phyloP scores from a whole-genome alignment of 2,329 filamentous ascomycete genomes.

The Colletotrichum cuscutae region DNA sequence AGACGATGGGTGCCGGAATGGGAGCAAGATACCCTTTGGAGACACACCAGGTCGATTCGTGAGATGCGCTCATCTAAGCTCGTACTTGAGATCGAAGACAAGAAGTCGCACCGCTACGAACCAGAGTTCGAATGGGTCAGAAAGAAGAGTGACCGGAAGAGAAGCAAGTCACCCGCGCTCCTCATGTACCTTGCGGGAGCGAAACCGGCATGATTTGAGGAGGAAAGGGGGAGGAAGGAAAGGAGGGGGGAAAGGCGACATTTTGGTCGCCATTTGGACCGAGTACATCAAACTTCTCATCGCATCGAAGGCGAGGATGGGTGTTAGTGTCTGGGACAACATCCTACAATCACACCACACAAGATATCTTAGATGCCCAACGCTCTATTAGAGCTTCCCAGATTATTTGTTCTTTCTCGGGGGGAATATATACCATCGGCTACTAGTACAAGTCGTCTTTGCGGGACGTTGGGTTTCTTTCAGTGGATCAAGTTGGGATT shows the following conservation, averaged over 20 bases:
- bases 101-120: constrained; percentile 52
- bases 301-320: neutral
- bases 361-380: neutral
- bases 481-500: constrained; percentile 11
- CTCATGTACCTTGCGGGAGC: constrained; percentile 68
- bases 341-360: neutral
- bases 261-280: neutral
- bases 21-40: constrained; percentile 78
- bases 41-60: constrained; percentile 74
- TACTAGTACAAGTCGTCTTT: neutral
- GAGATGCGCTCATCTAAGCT: constrained; percentile 59
- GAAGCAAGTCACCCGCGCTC: constrained; percentile 66
- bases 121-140: constrained; percentile 66
- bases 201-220: constrained; percentile 48
- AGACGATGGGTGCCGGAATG: constrained; percentile 78
- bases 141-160: constrained; percentile 63
- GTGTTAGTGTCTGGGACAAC: neutral
- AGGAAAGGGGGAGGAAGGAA: too few species aligned
- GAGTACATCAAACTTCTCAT: neutral
- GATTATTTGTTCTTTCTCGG: neutral
- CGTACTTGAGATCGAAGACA: constrained; percentile 59
- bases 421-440: neutral
- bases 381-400: neutral
- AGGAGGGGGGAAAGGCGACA: neutral
- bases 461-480: neutral